These are phyloP conservation scores for Aspergillus jensenii DNA, from an alignment of 2,329 filamentous ascomycete species.

Conservation along the genomic window DNA sequence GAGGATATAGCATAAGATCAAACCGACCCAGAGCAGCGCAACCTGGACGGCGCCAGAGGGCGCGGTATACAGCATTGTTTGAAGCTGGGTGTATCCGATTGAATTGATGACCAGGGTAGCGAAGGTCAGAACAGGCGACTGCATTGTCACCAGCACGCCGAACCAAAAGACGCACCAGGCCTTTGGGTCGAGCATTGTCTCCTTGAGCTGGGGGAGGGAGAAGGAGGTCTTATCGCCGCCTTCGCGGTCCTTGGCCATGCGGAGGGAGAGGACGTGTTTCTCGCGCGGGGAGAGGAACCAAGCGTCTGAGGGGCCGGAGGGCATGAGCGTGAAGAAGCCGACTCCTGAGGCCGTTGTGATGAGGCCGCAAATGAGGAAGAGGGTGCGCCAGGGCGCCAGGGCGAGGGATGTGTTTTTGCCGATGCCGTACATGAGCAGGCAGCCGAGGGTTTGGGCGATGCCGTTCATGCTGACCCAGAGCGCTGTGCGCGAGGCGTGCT, in stretches of 20 bases:
- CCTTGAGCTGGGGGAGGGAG: constrained; percentile 44
- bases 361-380: constrained; percentile 51
- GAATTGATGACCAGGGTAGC: constrained; percentile 50
- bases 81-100: constrained; percentile 1
- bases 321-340: constrained; percentile 41
- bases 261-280: constrained; percentile 41
- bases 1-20: background rate
- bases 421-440: constrained; percentile 7
- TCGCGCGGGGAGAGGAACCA: constrained; percentile 49
- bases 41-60: constrained; percentile 1
- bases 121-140: constrained; percentile 50
- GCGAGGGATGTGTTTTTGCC: background rate
- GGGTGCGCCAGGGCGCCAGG: constrained; percentile 42
- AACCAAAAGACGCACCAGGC: constrained; percentile 49
- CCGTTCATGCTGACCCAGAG: constrained; percentile 9
- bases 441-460: constrained; percentile 5
- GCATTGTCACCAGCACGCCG: constrained; percentile 49
- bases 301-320: constrained; percentile 43
- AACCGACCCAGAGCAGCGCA: background rate
- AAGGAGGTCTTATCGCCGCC: constrained; percentile 48
- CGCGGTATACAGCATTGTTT: constrained; percentile 3
- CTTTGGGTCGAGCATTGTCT: constrained; percentile 46
- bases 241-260: constrained; percentile 38
- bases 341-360: constrained; percentile 44
- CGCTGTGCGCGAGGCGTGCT: constrained; percentile 33